Percentiles rank a stretch among this genome's conserved stretches.
Evolutionary conservation across 495 filamentous ascomycete genomes (phyloP).

Genomic region (Podospora fimiseda): DNA sequence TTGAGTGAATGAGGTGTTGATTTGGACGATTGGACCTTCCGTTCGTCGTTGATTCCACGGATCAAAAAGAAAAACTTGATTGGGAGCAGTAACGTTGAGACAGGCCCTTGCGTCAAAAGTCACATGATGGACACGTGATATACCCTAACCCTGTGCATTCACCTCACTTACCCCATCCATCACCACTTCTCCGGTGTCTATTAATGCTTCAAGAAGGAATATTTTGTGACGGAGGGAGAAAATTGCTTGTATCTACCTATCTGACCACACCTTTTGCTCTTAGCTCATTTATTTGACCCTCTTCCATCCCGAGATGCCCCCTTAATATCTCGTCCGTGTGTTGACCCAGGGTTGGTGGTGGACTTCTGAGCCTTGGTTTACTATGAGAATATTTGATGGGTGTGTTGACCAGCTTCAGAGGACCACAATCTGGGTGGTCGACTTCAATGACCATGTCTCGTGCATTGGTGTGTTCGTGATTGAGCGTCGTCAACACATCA

Average conservation of each 20-base stretch:
- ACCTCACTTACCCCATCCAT: too few species aligned
- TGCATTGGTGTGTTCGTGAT: slow-evolving; percentile 79
- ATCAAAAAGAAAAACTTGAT: too few species aligned
- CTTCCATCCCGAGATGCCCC: slow-evolving; percentile 57
- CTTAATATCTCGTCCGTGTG: slow-evolving; percentile 83
- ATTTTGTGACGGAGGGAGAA: not conserved
- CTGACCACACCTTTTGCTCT: slow-evolving; percentile 64
- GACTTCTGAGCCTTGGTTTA: slow-evolving; percentile 65
- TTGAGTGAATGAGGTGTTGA: too few species aligned
- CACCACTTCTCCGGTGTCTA: too few species aligned
- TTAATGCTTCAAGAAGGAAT: too few species aligned
- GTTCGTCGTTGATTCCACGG: too few species aligned
- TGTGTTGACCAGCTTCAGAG: slow-evolving; percentile 87
- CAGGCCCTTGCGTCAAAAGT: not conserved
- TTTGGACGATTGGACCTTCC: too few species aligned
- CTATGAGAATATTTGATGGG: slow-evolving; percentile 91
- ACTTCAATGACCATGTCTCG: slow-evolving; percentile 84
- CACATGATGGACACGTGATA: slow-evolving; percentile 16
- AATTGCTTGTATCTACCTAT: slow-evolving; percentile 27
- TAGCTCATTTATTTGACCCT: slow-evolving; percentile 55
- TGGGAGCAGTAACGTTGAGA: too few species aligned
- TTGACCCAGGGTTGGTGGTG: slow-evolving; percentile 82
- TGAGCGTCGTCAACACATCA: slow-evolving; percentile 76
- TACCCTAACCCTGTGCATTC: slow-evolving; percentile 19
- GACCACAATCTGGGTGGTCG: slow-evolving; percentile 74